phyloP scores from a whole-genome alignment of 306 rosid genomes.

The Lathyrus sativus region DNA sequence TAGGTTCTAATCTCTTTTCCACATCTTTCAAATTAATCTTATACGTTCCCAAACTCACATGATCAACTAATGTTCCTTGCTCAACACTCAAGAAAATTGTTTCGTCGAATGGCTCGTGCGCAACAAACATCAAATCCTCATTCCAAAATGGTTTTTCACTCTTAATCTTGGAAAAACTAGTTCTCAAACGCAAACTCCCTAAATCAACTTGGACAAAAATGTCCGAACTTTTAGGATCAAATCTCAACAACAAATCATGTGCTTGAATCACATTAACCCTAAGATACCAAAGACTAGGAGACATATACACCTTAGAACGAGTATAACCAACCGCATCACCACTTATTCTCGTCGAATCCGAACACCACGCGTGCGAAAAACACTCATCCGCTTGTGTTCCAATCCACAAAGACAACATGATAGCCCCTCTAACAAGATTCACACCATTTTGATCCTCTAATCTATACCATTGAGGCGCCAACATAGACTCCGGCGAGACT shows the following conservation, averaged over 20 bases:
- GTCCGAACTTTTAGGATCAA: conserved; percentile 27
- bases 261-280: conserved; percentile 57
- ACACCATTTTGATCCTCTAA: conserved; percentile 33
- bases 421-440: conserved; percentile 35
- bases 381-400: conserved; percentile 58
- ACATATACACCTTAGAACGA: conserved; percentile 49
- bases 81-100: conserved; percentile 34
- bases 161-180: conserved; percentile 35
- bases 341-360: conserved; percentile 30
- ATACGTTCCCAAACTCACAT: conserved; percentile 39
- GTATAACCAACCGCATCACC: conserved; percentile 29
- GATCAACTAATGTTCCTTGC: conserved; percentile 34
- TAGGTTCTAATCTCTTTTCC: conserved; percentile 27
- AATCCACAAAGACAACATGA: conserved; percentile 54
- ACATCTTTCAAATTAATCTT: conserved; percentile 37
- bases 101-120: conserved; percentile 51
- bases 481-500: conserved; percentile 42
- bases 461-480: conserved; percentile 48
- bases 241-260: conserved; percentile 39
- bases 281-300: conserved; percentile 58
- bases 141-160: conserved; percentile 47
- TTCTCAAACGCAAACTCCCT: conserved; percentile 40
- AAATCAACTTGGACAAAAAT: conserved; percentile 46
- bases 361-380: conserved; percentile 45
- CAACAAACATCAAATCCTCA: conserved; percentile 58